Evolutionary conservation across 208 protist genomes (phyloP), one percentile per base, ranked within the genome.

Genomic region (Naegleria lovaniensis): DNA sequence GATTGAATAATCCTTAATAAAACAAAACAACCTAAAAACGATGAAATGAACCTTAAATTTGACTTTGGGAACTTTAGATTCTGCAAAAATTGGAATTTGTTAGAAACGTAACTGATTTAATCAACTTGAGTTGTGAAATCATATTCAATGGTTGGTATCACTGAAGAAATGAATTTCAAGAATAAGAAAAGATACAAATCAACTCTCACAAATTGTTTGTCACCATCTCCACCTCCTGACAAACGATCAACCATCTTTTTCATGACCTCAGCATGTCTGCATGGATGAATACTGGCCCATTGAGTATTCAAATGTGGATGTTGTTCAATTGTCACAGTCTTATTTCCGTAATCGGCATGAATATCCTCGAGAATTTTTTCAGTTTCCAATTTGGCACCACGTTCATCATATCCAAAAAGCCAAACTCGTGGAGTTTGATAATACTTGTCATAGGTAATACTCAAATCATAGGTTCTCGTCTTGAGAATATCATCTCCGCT

Each of bases 401-500:
- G 91, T 43, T 94, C 92, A 41, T 94, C 94, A 89, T 99, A 99
- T 3, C 98, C 98, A 90, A 97, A 97, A 51, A 99, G 92, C 95
- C 98, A 99, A 40, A 99, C 95, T 16, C 97, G 93, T 38, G 97
- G 98, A 25, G 97, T 99, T 92, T 97, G 94, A 90, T 99, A 98
- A 92, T 98, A 99, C 91, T 98, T 98, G 93, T 99, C 98, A 91
- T 99, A 99, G 0, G 97, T 97, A 86, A 99, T 99, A 88, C 94
- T 96, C 4, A 99, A 92, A 91, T 99, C 98, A 93, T 99, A 99
- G 29, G 97, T 97, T 29, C 98, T 93, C 41, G 95, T 95, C 55
- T 91, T 59, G 6, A 94, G 51, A 52, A 96, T 92, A 87, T 94
- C 94, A 83, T 93, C 90, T 59, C 33, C 93, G 41, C 75, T 91